Conservation (phyloP, 1,284 basidiomycete species). For the Xerocomus nothofagi region DNA sequence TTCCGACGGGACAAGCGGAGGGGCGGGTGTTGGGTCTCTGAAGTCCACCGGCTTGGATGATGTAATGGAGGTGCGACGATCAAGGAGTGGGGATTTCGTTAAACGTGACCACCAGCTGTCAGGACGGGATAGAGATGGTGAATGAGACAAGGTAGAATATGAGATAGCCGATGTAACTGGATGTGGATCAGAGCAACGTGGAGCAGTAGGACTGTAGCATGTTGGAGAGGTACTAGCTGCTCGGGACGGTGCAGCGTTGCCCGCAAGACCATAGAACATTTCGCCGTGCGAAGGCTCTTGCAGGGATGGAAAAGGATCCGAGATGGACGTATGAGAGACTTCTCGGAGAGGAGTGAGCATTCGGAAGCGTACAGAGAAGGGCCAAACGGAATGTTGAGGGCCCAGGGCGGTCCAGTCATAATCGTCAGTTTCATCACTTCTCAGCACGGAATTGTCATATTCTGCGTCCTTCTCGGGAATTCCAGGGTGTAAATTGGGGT, state of each 20-base stretch:
- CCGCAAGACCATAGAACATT: slow-evolving; percentile 31
- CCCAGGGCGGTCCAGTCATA: slow-evolving; percentile 29
- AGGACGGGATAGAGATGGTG: slow-evolving; percentile 38
- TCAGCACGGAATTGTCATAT: slow-evolving; percentile 40
- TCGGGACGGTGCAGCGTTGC: slow-evolving; percentile 12
- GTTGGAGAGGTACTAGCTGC: slow-evolving; percentile 6
- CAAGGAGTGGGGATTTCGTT: slow-evolving; percentile 43
- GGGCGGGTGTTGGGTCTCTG: slow-evolving; percentile 71
- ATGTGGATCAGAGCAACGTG: slow-evolving; percentile 17
- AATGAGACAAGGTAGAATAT: slow-evolving; percentile 33
- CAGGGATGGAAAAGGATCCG: slow-evolving; percentile 29
- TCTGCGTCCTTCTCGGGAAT: slow-evolving; percentile 23
- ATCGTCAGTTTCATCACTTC: slow-evolving; percentile 28
- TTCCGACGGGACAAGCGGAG: slow-evolving; percentile 56
- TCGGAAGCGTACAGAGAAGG: slow-evolving; percentile 31
- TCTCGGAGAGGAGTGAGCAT: slow-evolving; percentile 32
- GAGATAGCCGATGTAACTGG: slow-evolving; percentile 12
- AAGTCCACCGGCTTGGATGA: slow-evolving; percentile 58
- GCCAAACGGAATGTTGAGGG: slow-evolving; percentile 27
- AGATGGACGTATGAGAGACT: slow-evolving; percentile 21
- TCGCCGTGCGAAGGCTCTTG: slow-evolving; percentile 27
- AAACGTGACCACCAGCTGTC: slow-evolving; percentile 51
- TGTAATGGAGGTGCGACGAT: slow-evolving; percentile 38
- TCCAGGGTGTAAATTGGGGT: slow-evolving; percentile 12
- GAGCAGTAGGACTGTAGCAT: slow-evolving; percentile 15